Base-by-base conservation (phyloP, 768 basidiomycete species). In the Cystofilobasidium macerans region DNA sequence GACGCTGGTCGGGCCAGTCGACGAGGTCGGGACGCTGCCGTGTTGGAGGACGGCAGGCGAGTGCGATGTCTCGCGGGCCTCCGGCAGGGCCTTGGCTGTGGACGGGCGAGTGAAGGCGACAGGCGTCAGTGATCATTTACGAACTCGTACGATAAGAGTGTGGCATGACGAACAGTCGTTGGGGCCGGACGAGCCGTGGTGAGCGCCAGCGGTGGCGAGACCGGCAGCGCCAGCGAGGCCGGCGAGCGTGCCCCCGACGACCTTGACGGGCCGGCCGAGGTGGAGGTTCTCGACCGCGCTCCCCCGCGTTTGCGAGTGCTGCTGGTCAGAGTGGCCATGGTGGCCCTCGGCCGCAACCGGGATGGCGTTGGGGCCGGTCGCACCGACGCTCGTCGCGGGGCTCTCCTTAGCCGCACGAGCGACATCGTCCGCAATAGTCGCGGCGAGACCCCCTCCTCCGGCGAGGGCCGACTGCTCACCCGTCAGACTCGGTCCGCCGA, bases 241-340 rank as follows among this genome's bases (percentile, higher is more conserved):
- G 20, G 48, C 48, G 48, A 8, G n/a, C n/a, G n/a, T n/a, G n/a
- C n/a, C n/a, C n/a, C n/a, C 14, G 36, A 7, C 36, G 42, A 32
- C 47, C 45, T 45, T n/a, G 35, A 33, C 51, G 36, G 61, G 61
- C 22, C 35, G 26, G 8, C 61, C 61, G 24, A 62, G 57, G 35
- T 58, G 18, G 24, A 58, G 57, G 57, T 40, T 36, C 22, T 20
- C 57, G 36, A 40, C 28, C 16, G 36, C 57, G 33, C 22, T 13
- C 8, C 32, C 32, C 30, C 3, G 38, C 22, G 38, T 8, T 8
- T 13, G 12, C 14, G 42, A 43, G 42, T 5, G 4, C 12, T 20
- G 42, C 8, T 12, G 18, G 12, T 8, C 42, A 20, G 42, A 5
- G 8, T 7, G 16, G n/a, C 53, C 54, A 16, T 57, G 62, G 33